Base-by-base conservation (phyloP, 371 early-diverging fungal genomes). In the Chytridium lagenaria region DNA sequence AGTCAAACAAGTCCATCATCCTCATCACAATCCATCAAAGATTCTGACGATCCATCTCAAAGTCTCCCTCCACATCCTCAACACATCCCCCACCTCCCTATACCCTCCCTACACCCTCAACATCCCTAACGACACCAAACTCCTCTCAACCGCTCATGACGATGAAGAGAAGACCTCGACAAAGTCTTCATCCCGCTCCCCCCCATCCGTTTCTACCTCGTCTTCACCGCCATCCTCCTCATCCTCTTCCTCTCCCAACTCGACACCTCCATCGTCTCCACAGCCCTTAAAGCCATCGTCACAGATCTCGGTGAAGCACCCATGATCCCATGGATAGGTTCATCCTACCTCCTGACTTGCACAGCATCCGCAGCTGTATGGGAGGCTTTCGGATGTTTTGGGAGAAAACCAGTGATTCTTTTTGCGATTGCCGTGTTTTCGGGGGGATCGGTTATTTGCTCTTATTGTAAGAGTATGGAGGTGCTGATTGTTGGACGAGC, bases 401-500 rank as follows among this genome's bases (percentile, higher is more conserved):
- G 92, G 22, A 86, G 91, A n/a, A 91, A 91, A 76, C 23, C 5
- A 16, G 70, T 70, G 65, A 40, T 74, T 19, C 19, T 74, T 16
- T 40, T 70, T 40, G 69, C 75, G 39, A 69, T 70, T 51, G 28
- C 38, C 2, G 31, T 74, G 26, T 74, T 74, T 66, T 61, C 71
- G 34, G 39, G 50, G 16, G 75, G 71, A 40, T 49, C 50, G 30
- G 33, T 64, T 31, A 19, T 71, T n/a, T 71, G 71, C 55, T 28
- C 37, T 7, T 26, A 30, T 30, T 30, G 39, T 3, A 38, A 16
- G 22, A 85, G 72, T 52, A 91, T 91, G 89, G 69, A 81, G 31
- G 82, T 86, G 83, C 82, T 92, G 51, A 90, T 92, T 78, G 77
- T 88, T 39, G 89, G 89, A 15, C 83, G 92, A 44, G 90, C 86